phyloP scores from a whole-genome alignment of 176 grass and related monocot species.

The Hordeum marinum region DNA sequence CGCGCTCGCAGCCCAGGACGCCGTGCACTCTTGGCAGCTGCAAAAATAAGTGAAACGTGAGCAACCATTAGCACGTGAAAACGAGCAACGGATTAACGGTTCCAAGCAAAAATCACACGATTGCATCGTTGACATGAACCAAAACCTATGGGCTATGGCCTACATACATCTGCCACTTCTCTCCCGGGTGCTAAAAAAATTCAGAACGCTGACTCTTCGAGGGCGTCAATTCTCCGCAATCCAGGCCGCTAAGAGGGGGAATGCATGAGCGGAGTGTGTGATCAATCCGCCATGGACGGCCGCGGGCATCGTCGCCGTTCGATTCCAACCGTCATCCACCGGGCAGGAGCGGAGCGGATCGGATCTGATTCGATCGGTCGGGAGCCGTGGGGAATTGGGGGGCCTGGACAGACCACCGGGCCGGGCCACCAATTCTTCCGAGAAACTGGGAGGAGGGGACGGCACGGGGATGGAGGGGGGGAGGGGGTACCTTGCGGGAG shows the following conservation, averaged over 20 bases:
- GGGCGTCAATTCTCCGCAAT: background rate
- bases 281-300: background rate
- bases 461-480: background rate
- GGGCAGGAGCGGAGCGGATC: background rate
- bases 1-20: slow-evolving; percentile 31
- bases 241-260: too few species aligned
- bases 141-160: too few species aligned
- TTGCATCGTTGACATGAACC: background rate
- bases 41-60: background rate
- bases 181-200: too few species aligned
- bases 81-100: background rate
- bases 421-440: background rate
- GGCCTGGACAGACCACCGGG: background rate
- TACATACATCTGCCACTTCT: background rate
- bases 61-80: background rate
- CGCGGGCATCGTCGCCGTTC: background rate
- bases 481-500: background rate
- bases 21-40: slow-evolving; percentile 48
- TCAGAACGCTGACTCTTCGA: too few species aligned
- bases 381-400: background rate
- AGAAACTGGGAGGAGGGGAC: background rate
- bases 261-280: too few species aligned
- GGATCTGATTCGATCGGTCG: background rate
- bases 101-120: background rate
- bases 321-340: background rate